These are phyloP conservation scores for Marchantia paleacea DNA, from an alignment of 225 moss, liverwort and hornwort species.

Conservation along the genomic window DNA sequence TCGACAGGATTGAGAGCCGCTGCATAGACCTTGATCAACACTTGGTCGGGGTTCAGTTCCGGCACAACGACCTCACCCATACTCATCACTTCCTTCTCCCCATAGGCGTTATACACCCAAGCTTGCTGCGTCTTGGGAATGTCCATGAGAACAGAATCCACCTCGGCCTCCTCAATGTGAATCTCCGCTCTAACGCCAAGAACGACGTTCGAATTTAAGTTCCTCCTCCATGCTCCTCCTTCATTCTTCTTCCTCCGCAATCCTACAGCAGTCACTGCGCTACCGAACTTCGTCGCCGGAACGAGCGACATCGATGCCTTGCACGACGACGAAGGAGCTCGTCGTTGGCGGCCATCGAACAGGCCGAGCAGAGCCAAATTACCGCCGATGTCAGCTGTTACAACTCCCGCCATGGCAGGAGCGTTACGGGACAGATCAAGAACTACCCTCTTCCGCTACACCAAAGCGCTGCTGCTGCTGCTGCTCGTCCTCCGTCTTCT, in stretches of 20 bases:
- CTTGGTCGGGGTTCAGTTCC: conserved; percentile 51
- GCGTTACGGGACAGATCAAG: not conserved
- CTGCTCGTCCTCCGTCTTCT: too few species aligned
- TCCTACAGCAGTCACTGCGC: not conserved
- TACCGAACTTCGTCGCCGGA: not conserved
- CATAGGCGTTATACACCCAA: conserved; percentile 76
- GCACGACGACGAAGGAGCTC: not conserved
- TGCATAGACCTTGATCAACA: conserved; percentile 69
- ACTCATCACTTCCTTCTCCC: conserved; percentile 59
- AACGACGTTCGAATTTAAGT: not conserved
- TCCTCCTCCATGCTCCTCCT: not conserved
- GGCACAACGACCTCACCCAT: conserved; percentile 63
- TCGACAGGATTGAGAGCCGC: conserved; percentile 82
- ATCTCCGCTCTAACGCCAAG: conserved; percentile 24
- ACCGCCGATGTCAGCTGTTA: not conserved
- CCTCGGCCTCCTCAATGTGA: conserved; percentile 14
- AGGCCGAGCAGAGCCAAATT: not conserved
- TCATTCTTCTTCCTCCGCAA: too few species aligned
- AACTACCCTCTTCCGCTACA: too few species aligned
- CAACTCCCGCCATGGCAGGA: conserved; percentile 18
- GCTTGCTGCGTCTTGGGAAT: conserved; percentile 50
- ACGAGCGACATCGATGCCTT: not conserved
- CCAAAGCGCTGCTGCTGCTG: too few species aligned
- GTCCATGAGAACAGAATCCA: not conserved
- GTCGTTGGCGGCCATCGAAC: not conserved